A percentile compares a stretch with the other conserved stretches of the same genome.
These are phyloP conservation scores for Exophiala calicioides DNA, from an alignment of 2,329 filamentous ascomycete species.

Conservation along the genomic window DNA sequence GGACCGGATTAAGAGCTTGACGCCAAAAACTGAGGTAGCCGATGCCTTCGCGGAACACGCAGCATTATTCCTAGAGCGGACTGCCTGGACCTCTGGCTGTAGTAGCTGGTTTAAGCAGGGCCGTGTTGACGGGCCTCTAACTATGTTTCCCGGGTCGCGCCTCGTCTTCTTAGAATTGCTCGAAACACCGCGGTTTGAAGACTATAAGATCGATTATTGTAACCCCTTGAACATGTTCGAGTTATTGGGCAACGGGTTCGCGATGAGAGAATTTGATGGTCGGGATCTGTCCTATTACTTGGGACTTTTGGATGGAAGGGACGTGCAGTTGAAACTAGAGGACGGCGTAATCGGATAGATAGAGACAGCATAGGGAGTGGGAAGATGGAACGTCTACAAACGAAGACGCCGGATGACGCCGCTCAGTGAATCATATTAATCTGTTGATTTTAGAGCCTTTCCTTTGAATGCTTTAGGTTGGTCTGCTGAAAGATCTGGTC, in stretches of 20 bases:
- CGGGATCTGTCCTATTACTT: constrained; percentile 49
- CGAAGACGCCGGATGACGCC: no score
- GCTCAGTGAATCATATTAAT: no score
- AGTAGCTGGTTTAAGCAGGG: constrained; percentile 24
- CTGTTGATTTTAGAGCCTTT: no score
- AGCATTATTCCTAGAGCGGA: constrained; percentile 41
- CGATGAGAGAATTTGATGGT: constrained; percentile 47
- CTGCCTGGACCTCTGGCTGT: constrained; percentile 18
- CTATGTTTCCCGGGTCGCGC: constrained; percentile 43
- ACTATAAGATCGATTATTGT: constrained; percentile 43
- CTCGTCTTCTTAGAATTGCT: constrained; percentile 43
- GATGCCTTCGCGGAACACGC: constrained; percentile 41
- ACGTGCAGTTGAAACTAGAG: constrained; percentile 23
- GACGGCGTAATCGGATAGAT: no score
- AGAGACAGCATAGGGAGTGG: no score
- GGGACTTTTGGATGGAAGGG: constrained; percentile 18
- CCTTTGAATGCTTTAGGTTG: no score
- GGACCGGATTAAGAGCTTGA: constrained; percentile 15
- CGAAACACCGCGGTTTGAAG: constrained; percentile 41
- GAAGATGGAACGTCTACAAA: no score
- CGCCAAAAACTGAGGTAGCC: constrained; percentile 28
- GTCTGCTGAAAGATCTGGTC: no score
- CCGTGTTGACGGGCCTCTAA: constrained; percentile 30
- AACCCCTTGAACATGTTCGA: constrained; percentile 39
- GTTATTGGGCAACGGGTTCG: constrained; percentile 48